Percentiles rank a stretch among this genome's conserved stretches.
Conservation (phyloP, 192 early-diverging fungal species). For the Thamnidium elegans region DNA sequence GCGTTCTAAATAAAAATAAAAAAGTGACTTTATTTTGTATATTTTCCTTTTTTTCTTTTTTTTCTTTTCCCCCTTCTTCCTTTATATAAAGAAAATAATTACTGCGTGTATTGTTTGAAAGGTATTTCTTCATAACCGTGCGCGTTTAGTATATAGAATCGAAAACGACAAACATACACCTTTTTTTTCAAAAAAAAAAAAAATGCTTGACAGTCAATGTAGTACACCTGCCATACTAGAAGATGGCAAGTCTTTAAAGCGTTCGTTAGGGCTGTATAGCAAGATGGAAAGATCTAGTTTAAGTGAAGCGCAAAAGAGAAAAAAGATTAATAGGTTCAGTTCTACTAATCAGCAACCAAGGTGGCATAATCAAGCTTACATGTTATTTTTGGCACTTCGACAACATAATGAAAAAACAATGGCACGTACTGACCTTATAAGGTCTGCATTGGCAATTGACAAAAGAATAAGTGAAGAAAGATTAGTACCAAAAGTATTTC, state of each 20-base stretch:
- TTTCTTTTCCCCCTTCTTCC: not conserved
- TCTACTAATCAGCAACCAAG: slow-evolving; percentile 64
- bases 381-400: slow-evolving; percentile 79
- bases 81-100: not conserved
- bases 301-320: slow-evolving; percentile 11
- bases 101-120: not conserved
- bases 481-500: slow-evolving; percentile 76
- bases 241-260: not conserved
- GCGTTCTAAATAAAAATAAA: slow-evolving; percentile 21
- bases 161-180: too few relatives aligned
- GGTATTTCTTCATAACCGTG: too few relatives aligned
- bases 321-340: not conserved
- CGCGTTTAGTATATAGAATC: too few relatives aligned
- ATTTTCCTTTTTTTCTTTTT: not conserved
- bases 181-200: not conserved
- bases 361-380: slow-evolving; percentile 90
- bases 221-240: slow-evolving; percentile 11
- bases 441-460: slow-evolving; percentile 73
- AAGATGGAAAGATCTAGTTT: slow-evolving; percentile 2
- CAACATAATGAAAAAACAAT: slow-evolving; percentile 65
- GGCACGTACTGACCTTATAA: slow-evolving; percentile 73
- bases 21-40: not conserved
- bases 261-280: not conserved
- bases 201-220: slow-evolving; percentile 9
- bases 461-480: slow-evolving; percentile 68